A percentile compares a stretch with the other conserved stretches of the same genome.
Evolutionary conservation across 495 filamentous ascomycete genomes (phyloP).

Genomic region (Zalerion maritima): DNA sequence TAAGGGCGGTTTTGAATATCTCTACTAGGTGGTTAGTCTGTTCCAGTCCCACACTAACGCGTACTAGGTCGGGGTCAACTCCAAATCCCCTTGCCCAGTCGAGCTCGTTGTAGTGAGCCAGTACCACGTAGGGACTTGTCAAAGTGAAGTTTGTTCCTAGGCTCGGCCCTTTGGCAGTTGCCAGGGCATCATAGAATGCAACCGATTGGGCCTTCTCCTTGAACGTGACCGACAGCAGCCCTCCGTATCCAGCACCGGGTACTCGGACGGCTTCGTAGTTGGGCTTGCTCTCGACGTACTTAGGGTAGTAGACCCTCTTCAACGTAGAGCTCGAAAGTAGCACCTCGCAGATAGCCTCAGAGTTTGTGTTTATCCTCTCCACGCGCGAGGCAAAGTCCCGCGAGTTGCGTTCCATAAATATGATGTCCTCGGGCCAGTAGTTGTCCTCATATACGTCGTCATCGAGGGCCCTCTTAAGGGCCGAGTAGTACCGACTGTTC

Average conservation of each 20-base stretch:
- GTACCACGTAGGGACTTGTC: conserved; percentile 70
- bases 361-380: conserved; percentile 71
- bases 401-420: conserved; percentile 93
- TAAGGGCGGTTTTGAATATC: conserved; percentile 34
- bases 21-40: conserved; percentile 46
- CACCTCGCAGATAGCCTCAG: conserved; percentile 65
- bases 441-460: conserved; percentile 72
- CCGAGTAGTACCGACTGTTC: conserved; percentile 50
- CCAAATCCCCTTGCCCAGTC: conserved; percentile 77
- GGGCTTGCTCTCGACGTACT: conserved; percentile 48
- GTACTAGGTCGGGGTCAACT: conserved; percentile 60
- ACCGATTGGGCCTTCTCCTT: conserved; percentile 52
- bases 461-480: conserved; percentile 46
- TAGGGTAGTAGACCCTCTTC: conserved; percentile 77
- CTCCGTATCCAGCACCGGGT: conserved; percentile 74
- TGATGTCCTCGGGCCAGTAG: conserved; percentile 82
- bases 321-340: conserved; percentile 43
- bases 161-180: conserved; percentile 86
- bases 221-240: conserved; percentile 74
- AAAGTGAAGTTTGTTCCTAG: conserved; percentile 95
- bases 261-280: conserved; percentile 69
- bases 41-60: conserved; percentile 85
- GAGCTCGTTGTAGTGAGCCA: conserved; percentile 85
- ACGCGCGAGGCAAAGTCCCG: conserved; percentile 79
- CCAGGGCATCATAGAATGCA: conserved; percentile 71